Evolutionary conservation across 495 filamentous ascomycete genomes (phyloP).

Genomic region (Oidiodendron maius): DNA sequence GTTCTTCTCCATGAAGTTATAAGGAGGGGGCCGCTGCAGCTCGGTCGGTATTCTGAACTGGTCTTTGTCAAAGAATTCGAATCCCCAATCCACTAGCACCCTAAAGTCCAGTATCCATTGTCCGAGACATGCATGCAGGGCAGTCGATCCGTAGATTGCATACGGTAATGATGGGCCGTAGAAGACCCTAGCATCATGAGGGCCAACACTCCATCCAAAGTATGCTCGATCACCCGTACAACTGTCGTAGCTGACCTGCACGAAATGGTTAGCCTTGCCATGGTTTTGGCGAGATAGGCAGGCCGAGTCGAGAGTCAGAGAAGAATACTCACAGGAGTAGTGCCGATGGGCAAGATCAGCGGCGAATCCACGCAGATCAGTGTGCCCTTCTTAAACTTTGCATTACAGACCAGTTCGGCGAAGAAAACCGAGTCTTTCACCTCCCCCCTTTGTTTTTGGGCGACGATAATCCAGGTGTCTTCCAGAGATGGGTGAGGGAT

Average conservation of each 20-base stretch:
- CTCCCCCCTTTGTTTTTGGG: constrained; percentile 32
- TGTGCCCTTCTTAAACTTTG: constrained; percentile 29
- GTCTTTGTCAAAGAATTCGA: constrained; percentile 12
- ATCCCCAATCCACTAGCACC: constrained; percentile 36
- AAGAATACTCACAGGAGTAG: too few species aligned
- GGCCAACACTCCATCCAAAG: constrained; percentile 34
- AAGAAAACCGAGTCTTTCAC: constrained; percentile 17
- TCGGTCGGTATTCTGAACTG: constrained; percentile 36
- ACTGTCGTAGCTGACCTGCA: too few species aligned
- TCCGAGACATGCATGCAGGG: constrained; percentile 44
- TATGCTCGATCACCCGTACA: constrained; percentile 33
- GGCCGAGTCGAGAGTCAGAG: too few species aligned
- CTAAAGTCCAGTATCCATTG: constrained; percentile 46
- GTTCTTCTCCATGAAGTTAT: constrained; percentile 43
- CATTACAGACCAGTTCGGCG: constrained; percentile 40
- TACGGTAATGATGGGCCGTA: constrained; percentile 41
- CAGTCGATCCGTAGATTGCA: constrained; percentile 44
- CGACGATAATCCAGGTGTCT: constrained; percentile 41
- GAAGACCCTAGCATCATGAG: constrained; percentile 48
- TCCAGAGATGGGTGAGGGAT: constrained; percentile 40
- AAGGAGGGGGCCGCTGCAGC: constrained; percentile 37
- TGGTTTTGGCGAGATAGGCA: too few species aligned
- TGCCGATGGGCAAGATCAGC: constrained; percentile 32
- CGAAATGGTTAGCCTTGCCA: too few species aligned
- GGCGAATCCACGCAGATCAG: constrained; percentile 35